phyloP scores from a whole-genome alignment of 1,284 basidiomycete genomes.

The Puccinia novopanici region DNA sequence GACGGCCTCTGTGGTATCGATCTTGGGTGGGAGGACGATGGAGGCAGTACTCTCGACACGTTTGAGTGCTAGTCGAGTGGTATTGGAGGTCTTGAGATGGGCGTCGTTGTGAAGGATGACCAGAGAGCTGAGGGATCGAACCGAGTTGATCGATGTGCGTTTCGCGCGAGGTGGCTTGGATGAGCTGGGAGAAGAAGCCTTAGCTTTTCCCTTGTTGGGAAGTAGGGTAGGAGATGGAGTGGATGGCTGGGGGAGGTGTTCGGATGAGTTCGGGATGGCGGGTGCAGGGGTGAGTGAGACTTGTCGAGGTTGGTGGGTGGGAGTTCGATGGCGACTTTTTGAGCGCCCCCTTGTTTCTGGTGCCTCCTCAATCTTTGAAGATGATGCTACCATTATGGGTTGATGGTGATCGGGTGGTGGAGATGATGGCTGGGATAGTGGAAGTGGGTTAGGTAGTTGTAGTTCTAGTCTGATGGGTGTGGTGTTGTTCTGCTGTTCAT shows the following conservation, averaged over 20 bases:
- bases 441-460: slow-evolving; percentile 43
- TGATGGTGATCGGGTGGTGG: not conserved
- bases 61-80: too few relatives aligned
- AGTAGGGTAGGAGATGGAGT: not conserved
- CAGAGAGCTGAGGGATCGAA: too few relatives aligned
- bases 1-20: too few relatives aligned
- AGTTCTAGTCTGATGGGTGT: not conserved
- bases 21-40: too few relatives aligned
- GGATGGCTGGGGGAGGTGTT: not conserved
- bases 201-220: not conserved
- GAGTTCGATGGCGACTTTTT: not conserved
- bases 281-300: not conserved
- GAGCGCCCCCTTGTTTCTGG: not conserved
- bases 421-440: not conserved
- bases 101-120: not conserved
- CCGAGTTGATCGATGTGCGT: slow-evolving; percentile 11
- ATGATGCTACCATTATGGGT: too few relatives aligned
- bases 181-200: not conserved
- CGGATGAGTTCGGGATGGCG: not conserved
- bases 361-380: too few relatives aligned
- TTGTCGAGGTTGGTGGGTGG: too few relatives aligned
- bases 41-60: too few relatives aligned
- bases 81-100: not conserved
- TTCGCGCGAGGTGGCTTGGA: not conserved
- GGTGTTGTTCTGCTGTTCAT: slow-evolving; percentile 7